Evolutionary conservation across 225 moss, liverwort and hornwort species (phyloP).

Genomic region (Pseudoscleropodium purum): DNA sequence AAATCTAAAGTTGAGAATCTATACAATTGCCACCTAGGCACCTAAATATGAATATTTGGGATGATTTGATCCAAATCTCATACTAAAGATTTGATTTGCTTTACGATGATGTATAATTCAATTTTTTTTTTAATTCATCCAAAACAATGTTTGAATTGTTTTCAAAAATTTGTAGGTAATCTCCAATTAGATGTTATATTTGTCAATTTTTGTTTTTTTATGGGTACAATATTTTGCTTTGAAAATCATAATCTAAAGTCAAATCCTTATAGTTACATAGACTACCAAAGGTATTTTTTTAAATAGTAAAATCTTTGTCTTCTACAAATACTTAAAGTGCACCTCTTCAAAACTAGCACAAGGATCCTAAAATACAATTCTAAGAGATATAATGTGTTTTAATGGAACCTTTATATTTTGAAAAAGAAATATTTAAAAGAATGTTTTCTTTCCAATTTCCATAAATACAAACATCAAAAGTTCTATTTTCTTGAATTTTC

Average conservation of each 20-base stretch:
- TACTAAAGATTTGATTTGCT: not conserved
- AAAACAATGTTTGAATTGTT: not conserved
- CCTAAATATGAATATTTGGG: fast-evolving
- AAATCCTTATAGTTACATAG: not conserved
- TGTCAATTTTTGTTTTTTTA: not conserved
- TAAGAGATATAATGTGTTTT: too few species aligned
- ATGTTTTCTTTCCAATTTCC: too few species aligned
- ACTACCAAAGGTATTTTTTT: too few species aligned
- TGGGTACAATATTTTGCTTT: not conserved
- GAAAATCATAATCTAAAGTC: fast-evolving
- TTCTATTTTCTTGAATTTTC: not conserved
- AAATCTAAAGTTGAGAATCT: not conserved
- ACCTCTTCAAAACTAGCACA: not conserved
- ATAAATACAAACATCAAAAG: too few species aligned
- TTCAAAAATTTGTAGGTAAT: not conserved
- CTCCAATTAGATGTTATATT: not conserved
- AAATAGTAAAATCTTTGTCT: not conserved
- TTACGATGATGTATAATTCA: not conserved
- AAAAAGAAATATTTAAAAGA: too few species aligned
- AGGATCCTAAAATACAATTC: not conserved
- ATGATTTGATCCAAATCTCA: not conserved
- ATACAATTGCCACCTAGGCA: not conserved
- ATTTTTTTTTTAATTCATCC: not conserved
- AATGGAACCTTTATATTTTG: fast-evolving
- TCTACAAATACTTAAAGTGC: not conserved